phyloP scores from a whole-genome alignment of 345 rosid genomes.

The Fremontodendron californicum region DNA sequence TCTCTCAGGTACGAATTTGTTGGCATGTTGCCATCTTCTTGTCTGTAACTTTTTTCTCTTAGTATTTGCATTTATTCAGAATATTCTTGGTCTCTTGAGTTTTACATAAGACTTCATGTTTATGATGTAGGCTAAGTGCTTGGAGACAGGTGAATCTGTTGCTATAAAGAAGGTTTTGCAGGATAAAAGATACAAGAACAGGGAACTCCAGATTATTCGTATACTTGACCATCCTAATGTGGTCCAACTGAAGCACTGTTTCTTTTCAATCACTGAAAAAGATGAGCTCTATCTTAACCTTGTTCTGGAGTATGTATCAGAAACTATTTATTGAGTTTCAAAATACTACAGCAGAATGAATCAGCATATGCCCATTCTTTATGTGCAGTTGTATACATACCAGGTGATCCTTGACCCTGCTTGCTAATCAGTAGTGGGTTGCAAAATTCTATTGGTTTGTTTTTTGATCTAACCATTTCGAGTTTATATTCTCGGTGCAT shows the following conservation, averaged over 20 bases:
- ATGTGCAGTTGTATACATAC: conserved; percentile 66
- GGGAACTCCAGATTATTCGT: conserved; percentile 94
- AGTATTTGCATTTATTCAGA: neutral
- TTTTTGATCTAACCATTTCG: neutral
- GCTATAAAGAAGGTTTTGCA: no score
- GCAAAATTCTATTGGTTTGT: neutral
- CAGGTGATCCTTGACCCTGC: conserved; percentile 42
- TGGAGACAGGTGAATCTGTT: no score
- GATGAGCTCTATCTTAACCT: no score
- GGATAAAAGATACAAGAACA: no score
- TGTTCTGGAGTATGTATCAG: conserved; percentile 82
- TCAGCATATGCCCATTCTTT: conserved; percentile 57
- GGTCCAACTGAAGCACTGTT: conserved; percentile 69
- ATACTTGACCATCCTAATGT: conserved; percentile 77
- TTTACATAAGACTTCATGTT: neutral
- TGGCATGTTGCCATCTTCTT: neutral
- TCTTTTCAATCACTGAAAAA: no score
- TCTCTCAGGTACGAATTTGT: conserved; percentile 54
- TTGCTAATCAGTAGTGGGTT: no score
- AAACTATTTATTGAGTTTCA: conserved; percentile 79
- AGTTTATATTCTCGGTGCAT: neutral
- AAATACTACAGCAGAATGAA: conserved; percentile 67
- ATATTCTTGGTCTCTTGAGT: neutral
- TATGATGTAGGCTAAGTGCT: conserved; percentile 63
- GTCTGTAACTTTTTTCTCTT: neutral